Conservation (phyloP, 495 filamentous ascomycete genomes). For the Mytilinidion resinicola region DNA sequence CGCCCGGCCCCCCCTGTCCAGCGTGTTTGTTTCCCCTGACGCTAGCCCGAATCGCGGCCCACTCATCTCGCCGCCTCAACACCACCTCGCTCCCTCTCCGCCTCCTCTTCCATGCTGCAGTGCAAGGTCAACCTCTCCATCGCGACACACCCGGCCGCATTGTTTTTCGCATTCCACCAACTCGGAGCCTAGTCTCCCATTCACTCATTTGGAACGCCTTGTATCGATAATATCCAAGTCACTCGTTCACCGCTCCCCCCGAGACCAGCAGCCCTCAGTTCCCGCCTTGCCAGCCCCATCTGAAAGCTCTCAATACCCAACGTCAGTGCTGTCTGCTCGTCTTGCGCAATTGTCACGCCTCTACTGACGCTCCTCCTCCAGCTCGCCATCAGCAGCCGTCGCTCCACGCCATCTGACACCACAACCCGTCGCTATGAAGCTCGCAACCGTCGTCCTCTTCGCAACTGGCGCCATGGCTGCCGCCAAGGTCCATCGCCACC, state of each 20-base stretch:
- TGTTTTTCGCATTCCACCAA: not conserved
- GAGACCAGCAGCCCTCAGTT: no score
- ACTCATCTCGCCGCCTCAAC: not conserved
- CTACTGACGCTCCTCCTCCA: no score
- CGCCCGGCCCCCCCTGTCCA: no score
- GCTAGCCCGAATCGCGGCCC: not conserved
- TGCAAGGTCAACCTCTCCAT: not conserved
- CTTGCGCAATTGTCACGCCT: no score
- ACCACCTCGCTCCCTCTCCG: not conserved
- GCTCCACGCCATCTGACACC: no score
- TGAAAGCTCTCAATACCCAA: no score
- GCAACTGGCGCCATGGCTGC: slow-evolving; percentile 29
- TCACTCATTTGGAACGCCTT: slow-evolving; percentile 9
- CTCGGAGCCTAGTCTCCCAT: slow-evolving; percentile 10
- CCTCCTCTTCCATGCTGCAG: slow-evolving; percentile 3
- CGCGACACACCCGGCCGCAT: not conserved
- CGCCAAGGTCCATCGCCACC: slow-evolving; percentile 27
- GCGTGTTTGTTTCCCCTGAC: not conserved
- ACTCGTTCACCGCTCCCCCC: no score
- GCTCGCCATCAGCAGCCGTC: no score
- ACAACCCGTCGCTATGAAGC: slow-evolving; percentile 26
- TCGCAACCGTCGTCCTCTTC: slow-evolving; percentile 23
- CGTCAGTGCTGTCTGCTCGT: no score
- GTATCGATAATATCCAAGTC: not conserved
- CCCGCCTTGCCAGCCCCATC: no score